Evolutionary conservation across 2,329 filamentous ascomycete species (phyloP), one percentile per base, ranked within the genome.

Genomic region (Hansfordia pulvinata): DNA sequence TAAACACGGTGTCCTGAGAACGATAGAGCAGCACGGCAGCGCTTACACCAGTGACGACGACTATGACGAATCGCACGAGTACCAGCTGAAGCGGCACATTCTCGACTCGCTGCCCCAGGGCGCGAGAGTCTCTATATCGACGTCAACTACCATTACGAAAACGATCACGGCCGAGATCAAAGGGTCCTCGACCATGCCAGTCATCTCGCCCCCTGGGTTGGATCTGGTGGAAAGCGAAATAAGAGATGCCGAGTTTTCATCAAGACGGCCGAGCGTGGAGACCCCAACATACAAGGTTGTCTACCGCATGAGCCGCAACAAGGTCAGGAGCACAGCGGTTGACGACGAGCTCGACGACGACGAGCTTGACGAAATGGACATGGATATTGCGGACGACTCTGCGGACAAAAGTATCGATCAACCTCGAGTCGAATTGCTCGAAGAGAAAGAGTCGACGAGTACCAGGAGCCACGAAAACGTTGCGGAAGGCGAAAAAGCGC

Each of bases 101-200:
- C 46, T 64, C 35, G 61, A 60, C 25, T 58, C 72, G 0, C 45
- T 76, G 4, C 61, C 69, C 1, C 46, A 60, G 0, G 62, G 68
- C 23, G 64, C 71, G 0, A 61, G 60, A n/a, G 62, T 76, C 5
- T 67, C 67, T 7, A 68, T 76, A 19, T 66, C 62, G 1, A 73
- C 69, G 5, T 62, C 64, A 3, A 68, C 69, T 0, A 62, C 60
- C 2, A 73, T 66, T 2, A 69, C 64, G 6, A 74, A 75, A 34
- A 76, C 60, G 10, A 71, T 77, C 37, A 75, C 72, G 0, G 69
- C 77, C 3, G 69, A 77, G 28, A 62, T 78, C 19, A 60, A 60
- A 10, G 68, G 69, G 1, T 53, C 61, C 4, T 52, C 60, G 12
- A 53, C 60, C 5, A 54, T 65, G 3, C 54, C 62, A 2, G 48